Evolutionary conservation across 75 land plant genomes (phyloP).

Genomic region (Pseudotsuga menziesii): DNA sequence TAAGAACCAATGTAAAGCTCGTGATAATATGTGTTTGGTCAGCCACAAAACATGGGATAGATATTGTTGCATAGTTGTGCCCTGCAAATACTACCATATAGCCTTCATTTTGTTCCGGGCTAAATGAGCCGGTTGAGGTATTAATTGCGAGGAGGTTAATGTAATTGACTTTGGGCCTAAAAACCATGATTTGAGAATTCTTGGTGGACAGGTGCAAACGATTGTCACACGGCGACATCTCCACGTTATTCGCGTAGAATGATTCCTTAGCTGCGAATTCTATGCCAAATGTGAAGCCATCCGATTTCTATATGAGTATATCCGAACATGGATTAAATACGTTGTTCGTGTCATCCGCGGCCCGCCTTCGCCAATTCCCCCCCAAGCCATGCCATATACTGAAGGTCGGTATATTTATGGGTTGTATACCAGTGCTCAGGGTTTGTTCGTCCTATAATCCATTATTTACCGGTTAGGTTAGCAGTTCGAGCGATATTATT

Average conservation of each 20-base stretch:
- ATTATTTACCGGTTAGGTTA: no score
- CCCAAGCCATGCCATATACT: no score
- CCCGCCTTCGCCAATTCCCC: not conserved
- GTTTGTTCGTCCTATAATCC: no score
- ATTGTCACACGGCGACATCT: no score
- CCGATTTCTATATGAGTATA: slow-evolving; percentile 22
- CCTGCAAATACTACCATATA: slow-evolving; percentile 90
- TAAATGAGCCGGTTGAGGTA: no score
- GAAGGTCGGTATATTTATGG: no score
- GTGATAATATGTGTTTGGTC: slow-evolving; percentile 48
- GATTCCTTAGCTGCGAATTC: slow-evolving; percentile 15
- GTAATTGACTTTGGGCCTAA: no score
- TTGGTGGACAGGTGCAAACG: no score
- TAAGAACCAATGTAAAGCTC: slow-evolving; percentile 81
- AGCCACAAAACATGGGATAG: slow-evolving; percentile 60
- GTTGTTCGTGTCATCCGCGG: slow-evolving; percentile 27
- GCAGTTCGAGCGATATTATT: no score
- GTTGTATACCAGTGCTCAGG: no score
- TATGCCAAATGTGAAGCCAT: slow-evolving; percentile 47
- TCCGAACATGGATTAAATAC: slow-evolving; percentile 37
- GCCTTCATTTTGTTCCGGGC: slow-evolving; percentile 45
- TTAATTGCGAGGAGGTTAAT: no score
- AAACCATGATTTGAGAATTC: no score
- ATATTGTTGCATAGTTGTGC: slow-evolving; percentile 70
- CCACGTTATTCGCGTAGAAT: slow-evolving; percentile 7